These are phyloP conservation scores for Pholiota conissans DNA, from an alignment of 768 basidiomycete species.

Conservation along the genomic window DNA sequence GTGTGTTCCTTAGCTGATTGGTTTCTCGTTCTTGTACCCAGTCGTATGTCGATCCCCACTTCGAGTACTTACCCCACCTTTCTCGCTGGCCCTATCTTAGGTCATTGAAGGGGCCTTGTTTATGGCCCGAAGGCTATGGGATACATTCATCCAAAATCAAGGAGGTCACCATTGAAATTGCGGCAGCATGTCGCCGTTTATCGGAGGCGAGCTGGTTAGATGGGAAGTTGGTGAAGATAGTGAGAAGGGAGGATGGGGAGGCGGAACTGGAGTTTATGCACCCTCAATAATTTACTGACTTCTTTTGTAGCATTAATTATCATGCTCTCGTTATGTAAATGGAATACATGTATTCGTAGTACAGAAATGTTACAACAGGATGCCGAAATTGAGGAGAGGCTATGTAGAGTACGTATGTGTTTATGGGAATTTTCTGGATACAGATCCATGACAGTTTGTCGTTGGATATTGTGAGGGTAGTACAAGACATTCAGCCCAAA, in stretches of 20 bases:
- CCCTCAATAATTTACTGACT: background rate
- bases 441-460: background rate
- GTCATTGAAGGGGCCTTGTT: background rate
- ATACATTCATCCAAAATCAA: background rate
- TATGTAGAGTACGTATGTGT: background rate
- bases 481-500: too few species aligned
- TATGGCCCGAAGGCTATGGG: slow-evolving; percentile 10
- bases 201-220: background rate
- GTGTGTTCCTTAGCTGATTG: background rate
- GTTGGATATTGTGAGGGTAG: too few species aligned
- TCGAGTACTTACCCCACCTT: background rate
- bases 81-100: slow-evolving; percentile 5
- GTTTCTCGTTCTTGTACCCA: background rate
- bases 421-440: background rate
- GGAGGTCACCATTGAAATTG: background rate
- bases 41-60: background rate
- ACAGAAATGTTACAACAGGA: background rate
- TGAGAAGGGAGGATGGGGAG: background rate
- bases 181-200: background rate
- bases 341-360: background rate
- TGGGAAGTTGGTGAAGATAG: background rate
- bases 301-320: background rate
- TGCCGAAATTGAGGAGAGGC: background rate
- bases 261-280: background rate
- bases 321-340: too few species aligned